phyloP scores from a whole-genome alignment of 2,329 filamentous ascomycete genomes.

The Knufia fluminis region DNA sequence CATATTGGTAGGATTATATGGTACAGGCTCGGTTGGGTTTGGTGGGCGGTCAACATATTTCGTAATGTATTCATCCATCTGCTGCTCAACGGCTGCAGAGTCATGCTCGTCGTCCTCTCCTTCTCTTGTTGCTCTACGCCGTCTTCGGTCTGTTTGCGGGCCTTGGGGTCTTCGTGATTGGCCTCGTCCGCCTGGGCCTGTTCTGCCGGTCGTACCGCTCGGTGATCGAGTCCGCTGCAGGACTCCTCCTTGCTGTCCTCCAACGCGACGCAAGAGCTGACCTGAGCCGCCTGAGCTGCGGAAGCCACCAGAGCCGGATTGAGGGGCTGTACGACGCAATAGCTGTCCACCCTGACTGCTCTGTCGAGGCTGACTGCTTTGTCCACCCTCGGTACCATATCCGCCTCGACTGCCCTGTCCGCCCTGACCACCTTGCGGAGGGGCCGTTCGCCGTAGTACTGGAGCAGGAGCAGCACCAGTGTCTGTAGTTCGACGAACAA shows the following conservation, averaged over 20 bases:
- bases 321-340: background rate
- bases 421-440: background rate
- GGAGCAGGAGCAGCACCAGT: background rate
- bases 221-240: conserved; percentile 4
- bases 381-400: no score
- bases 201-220: background rate
- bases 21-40: conserved; percentile 18
- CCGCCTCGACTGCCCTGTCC: background rate
- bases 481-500: background rate
- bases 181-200: background rate
- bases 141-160: background rate
- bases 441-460: background rate
- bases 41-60: conserved; percentile 16
- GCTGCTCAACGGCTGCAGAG: background rate
- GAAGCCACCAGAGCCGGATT: background rate
- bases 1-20: conserved; percentile 17
- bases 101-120: conserved; percentile 4
- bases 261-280: background rate
- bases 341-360: background rate
- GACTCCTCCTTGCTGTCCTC: conserved; percentile 1
- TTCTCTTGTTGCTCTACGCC: background rate
- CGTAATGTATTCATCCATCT: conserved; percentile 13
- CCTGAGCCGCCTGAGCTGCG: background rate
- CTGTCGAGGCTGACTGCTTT: background rate
- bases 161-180: background rate